phyloP scores from a whole-genome alignment of 1,284 basidiomycete genomes.

The Austropuccinia psidii region DNA sequence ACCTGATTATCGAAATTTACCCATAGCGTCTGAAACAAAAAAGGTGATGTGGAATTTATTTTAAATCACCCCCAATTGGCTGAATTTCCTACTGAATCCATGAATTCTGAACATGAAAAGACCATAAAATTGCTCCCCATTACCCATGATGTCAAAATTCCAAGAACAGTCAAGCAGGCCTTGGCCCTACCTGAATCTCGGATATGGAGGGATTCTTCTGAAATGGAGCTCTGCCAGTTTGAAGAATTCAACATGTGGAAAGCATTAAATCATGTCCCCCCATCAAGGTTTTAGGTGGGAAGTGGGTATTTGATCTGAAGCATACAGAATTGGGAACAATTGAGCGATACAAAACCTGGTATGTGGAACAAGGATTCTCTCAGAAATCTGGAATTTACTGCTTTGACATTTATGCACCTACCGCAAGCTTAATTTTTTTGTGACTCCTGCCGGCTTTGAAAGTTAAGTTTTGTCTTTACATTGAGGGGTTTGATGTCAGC shows the following conservation, averaged over 20 bases:
- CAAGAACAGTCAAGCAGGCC: neutral
- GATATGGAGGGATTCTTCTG: neutral
- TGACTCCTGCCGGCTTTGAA: neutral
- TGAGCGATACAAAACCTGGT: neutral
- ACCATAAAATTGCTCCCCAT: neutral
- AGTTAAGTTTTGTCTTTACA: neutral
- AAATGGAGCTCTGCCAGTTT: neutral
- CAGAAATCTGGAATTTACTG: neutral
- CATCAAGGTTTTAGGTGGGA: neutral
- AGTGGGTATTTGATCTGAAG: constrained; percentile 13
- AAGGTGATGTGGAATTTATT: neutral
- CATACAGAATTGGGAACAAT: neutral
- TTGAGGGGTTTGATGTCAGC: neutral
- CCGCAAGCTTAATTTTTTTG: neutral
- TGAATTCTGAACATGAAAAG: neutral
- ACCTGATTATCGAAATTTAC: neutral
- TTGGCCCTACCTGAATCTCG: neutral
- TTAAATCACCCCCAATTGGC: neutral
- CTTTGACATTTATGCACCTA: neutral
- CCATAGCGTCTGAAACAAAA: neutral
- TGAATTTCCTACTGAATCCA: neutral
- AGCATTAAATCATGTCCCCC: neutral
- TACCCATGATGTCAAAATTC: neutral
- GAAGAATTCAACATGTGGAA: neutral
- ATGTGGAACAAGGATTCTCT: neutral